Evolutionary conservation across 1,139 yeast species (phyloP).

Genomic region (Saccharomyces hybrid): DNA sequence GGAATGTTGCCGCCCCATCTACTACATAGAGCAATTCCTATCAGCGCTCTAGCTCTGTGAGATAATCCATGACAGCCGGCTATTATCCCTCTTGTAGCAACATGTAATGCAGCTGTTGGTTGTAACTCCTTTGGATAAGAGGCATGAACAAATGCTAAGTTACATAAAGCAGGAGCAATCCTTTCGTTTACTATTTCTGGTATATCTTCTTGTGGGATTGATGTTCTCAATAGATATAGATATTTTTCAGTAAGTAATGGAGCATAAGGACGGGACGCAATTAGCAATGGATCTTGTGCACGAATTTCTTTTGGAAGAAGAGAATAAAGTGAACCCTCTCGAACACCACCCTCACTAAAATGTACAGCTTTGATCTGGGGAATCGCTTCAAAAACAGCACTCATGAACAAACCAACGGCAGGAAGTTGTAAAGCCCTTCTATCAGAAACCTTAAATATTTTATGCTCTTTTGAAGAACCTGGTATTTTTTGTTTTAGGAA

Average conservation of each 20-base stretch:
- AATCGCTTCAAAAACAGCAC: constrained; percentile 50
- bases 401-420: constrained; percentile 52
- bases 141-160: constrained; percentile 62
- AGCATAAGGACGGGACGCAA: constrained; percentile 60
- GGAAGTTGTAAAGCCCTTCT: constrained; percentile 56
- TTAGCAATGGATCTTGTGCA: constrained; percentile 54
- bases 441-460: constrained; percentile 52
- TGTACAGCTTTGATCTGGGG: constrained; percentile 54
- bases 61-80: constrained; percentile 65
- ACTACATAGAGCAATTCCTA: constrained; percentile 62
- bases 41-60: constrained; percentile 55
- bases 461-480: constrained; percentile 28
- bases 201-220: constrained; percentile 45
- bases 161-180: constrained; percentile 59
- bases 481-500: constrained; percentile 40
- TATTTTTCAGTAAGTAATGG: constrained; percentile 51
- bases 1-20: constrained; percentile 76
- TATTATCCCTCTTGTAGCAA: constrained; percentile 60
- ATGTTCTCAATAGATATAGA: constrained; percentile 41
- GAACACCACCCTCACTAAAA: constrained; percentile 63
- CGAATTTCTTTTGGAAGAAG: constrained; percentile 47
- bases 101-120: constrained; percentile 59
- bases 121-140: constrained; percentile 65
- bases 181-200: constrained; percentile 51
- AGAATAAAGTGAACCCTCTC: constrained; percentile 62